Conservation (phyloP, 805 yeast species). For the Metschnikowia orientalis region DNA sequence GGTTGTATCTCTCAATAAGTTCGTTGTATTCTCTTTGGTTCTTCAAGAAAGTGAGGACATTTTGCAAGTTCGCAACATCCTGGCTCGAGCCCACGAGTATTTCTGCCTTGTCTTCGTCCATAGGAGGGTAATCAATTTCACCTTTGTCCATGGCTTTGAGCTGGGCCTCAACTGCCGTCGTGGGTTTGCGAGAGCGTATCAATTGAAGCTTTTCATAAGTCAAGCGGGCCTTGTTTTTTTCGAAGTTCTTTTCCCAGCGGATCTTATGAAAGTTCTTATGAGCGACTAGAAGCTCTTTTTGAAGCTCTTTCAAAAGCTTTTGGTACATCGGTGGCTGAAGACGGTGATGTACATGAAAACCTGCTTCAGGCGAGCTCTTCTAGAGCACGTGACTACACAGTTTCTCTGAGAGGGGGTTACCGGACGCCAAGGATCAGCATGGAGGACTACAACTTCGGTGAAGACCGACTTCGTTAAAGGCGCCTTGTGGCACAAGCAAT, state of each 20-base stretch:
- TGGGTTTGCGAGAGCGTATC: constrained; percentile 32
- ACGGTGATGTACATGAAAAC: too few species aligned
- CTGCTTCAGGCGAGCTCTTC: too few species aligned
- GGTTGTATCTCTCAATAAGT: constrained; percentile 79
- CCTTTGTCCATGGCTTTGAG: constrained; percentile 22
- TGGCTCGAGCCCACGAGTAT: constrained; percentile 9
- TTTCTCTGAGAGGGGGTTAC: too few species aligned
- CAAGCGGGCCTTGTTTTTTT: constrained; percentile 43
- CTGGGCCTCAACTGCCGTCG: constrained; percentile 30
- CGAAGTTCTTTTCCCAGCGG: constrained; percentile 38
- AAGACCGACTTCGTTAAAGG: too few species aligned
- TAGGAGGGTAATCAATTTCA: constrained; percentile 11
- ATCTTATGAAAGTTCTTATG: constrained; percentile 32
- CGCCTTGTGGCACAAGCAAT: too few species aligned
- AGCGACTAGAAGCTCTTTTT: constrained; percentile 37
- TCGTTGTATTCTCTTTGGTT: constrained; percentile 77
- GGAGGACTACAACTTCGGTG: too few species aligned
- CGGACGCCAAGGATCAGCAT: too few species aligned
- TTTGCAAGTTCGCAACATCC: constrained; percentile 42
- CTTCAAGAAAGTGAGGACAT: constrained; percentile 56
- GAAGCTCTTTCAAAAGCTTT: constrained; percentile 23
- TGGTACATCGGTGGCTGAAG: constrained; percentile 12
- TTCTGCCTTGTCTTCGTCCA: constrained; percentile 5
- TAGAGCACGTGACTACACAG: too few species aligned
- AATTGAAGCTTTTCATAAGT: constrained; percentile 47